Percentiles rank a stretch among this genome's conserved stretches.
Evolutionary conservation across 2,329 filamentous ascomycete genomes (phyloP).

Genomic region (Coniochaeta prunicola): DNA sequence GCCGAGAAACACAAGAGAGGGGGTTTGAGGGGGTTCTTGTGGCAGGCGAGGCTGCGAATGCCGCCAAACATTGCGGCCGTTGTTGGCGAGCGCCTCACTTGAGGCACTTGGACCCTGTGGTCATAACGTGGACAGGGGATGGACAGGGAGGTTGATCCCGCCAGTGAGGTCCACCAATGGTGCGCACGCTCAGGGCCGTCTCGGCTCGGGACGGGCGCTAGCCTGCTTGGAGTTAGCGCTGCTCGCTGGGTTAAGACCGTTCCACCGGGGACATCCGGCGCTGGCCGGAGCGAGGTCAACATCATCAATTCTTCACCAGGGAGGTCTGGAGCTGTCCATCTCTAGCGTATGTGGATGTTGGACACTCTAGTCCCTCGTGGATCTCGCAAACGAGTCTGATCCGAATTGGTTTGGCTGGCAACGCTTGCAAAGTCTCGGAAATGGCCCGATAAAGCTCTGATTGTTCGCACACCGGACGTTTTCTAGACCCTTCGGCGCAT

Average conservation of each 20-base stretch:
- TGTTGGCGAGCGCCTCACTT: not conserved
- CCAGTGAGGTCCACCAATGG: not conserved
- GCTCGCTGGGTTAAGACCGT: not conserved
- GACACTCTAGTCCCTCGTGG: too few species aligned
- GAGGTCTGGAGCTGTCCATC: too few species aligned
- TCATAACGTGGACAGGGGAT: not conserved
- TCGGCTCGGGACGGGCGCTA: not conserved
- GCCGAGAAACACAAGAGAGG: not conserved
- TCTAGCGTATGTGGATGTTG: too few species aligned
- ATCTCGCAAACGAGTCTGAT: too few species aligned
- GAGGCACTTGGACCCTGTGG: not conserved
- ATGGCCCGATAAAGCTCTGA: too few species aligned
- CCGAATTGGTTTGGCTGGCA: too few species aligned
- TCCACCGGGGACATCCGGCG: not conserved
- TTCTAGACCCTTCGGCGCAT: not conserved
- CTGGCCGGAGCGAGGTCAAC: too few species aligned
- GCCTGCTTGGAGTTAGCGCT: not conserved
- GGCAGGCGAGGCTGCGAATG: not conserved
- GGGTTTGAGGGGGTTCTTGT: too few species aligned
- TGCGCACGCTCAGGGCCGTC: not conserved
- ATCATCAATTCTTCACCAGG: too few species aligned
- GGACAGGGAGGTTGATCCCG: not conserved
- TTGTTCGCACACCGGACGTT: not conserved
- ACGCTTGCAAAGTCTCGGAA: too few species aligned
- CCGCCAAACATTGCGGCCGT: not conserved